Percentiles rank a stretch among this genome's conserved stretches.
These are phyloP conservation scores for Aspergillus puulaauensis DNA, from an alignment of 2,329 filamentous ascomycete genomes.

Conservation along the genomic window DNA sequence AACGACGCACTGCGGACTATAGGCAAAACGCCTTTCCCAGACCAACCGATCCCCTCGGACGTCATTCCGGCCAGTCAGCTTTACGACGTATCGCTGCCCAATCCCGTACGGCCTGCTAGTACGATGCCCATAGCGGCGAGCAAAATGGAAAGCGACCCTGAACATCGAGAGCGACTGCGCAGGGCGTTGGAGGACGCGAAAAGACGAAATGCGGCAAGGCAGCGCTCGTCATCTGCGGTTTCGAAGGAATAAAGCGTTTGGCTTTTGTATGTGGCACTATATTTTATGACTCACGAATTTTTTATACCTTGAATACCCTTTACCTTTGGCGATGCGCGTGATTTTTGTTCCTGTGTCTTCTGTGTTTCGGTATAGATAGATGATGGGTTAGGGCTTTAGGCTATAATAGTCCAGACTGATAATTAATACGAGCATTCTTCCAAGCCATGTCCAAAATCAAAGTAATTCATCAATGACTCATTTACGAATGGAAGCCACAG, in stretches of 20 bases:
- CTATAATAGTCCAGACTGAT: background rate
- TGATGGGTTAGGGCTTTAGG: background rate
- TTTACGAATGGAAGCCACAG: background rate
- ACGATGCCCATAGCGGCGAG: slow-evolving; percentile 16
- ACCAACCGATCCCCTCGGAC: slow-evolving; percentile 13
- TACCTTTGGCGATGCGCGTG: background rate
- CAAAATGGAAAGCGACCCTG: slow-evolving; percentile 32
- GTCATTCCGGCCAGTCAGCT: slow-evolving; percentile 13
- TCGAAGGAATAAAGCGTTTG: slow-evolving; percentile 19
- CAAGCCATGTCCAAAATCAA: background rate
- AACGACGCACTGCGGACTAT: slow-evolving; percentile 39
- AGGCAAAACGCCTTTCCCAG: slow-evolving; percentile 28
- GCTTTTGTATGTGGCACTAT: background rate
- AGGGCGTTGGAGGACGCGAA: slow-evolving; percentile 56
- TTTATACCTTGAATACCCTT: slow-evolving; percentile 1
- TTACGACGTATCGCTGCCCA: slow-evolving; percentile 21
- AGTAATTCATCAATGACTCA: background rate
- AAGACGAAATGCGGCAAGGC: slow-evolving; percentile 49
- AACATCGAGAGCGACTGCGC: slow-evolving; percentile 49
- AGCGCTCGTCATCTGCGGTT: background rate
- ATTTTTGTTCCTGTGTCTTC: background rate
- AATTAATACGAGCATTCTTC: background rate
- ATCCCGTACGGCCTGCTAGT: slow-evolving; percentile 25
- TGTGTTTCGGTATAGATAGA: background rate
- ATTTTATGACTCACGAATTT: slow-evolving; percentile 5